Evolutionary conservation across 2,329 filamentous ascomycete species (phyloP), one percentile per base, ranked within the genome.

Genomic region (Moelleriella libera): DNA sequence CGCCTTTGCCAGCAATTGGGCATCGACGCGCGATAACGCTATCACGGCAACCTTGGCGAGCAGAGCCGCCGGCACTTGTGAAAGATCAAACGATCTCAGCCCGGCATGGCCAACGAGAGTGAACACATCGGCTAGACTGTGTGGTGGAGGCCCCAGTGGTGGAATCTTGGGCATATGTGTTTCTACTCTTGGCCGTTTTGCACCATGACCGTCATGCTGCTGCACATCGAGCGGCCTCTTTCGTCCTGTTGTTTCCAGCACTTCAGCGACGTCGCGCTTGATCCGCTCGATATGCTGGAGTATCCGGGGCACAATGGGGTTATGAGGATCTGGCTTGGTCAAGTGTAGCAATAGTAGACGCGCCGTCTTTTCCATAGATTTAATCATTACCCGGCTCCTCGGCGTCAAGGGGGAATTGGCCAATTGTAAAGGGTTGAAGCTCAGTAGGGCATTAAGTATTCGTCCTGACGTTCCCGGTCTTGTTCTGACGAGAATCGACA

Each of bases 351-450:
- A 72, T 44, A 98, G 69, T 54, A 88, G 80, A 57, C 88, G 79
- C 3, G 85, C 85, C 29, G 92, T 98, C 60, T 94, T 88, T 63
- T 96, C 90, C 80, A 98, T 92, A 5, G 90, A 97, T 64, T 83
- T 88, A 51, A 94, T 76, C 56, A 90, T 79, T 50, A 98, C 83
- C 56, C 84, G 88, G 45, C 78, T 76, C 59, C 82, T 87, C 3
- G 87, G 76, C 1, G 85, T 90, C 70, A 94, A 77, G 4, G 84
- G 82, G 2, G 80, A 78, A 57, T 79, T 83, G 48, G 85, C 86
- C 53, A 87, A 76, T 63, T 85, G 88, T 43, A 96, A 69, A 1
- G 92, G 92, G 59, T 95, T 95, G 73, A 96, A 98, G 62, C 81
- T 88, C 54, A 98, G 72, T 31, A 97, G 74, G 12, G 87, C 80